Base-by-base conservation (phyloP, 306 rosid genomes). In the Boehmeria nivea region DNA sequence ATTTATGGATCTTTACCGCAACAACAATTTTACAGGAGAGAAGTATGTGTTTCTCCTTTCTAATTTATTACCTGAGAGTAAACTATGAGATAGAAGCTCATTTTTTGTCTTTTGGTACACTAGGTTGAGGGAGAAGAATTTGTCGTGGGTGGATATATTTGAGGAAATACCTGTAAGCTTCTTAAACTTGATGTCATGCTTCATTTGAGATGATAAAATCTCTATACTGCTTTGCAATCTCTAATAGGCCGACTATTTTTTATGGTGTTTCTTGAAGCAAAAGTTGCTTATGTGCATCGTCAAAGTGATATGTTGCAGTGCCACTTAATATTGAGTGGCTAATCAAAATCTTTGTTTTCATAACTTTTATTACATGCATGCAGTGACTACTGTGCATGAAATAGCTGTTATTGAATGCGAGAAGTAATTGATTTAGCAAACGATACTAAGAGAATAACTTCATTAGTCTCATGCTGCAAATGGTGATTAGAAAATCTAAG, bases 51-150 rank as follows among this genome's bases (percentile, higher is more conserved):
- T 76, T 56, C 43, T 57, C 42, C 49, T 13, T 43, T 27, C 40
- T 43, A 19, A 4, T 44, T 18, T 19, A n/a, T 60, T 49, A 1
- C 37, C 14, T 39, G 54, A 74, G 69, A 45, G 46, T 34, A 39
- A 49, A 28, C 13, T 25, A 43, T 65, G 39, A 53, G 45, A 71
- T 64, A 18, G 16, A 27, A 57, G 54, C 59, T 70, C 43, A 75
- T 67, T 57, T 18, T 37, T 26, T 55, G 12, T 72, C 63, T 67
- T 59, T 56, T 43, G 63, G 24, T 67, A 61, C 19, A 45, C 71
- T 69, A 91, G 99, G 70, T 76, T 87, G 84, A 91, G 99, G 82
- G 99, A 87, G 85, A 91, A 84, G 60, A 91, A 87, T 64, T 71
- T 91, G 38, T 68, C 96, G 26, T 87, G 99, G 99, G 96, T 87